Evolutionary conservation across 2,329 filamentous ascomycete species (phyloP).

Genomic region (Penicillium nordicum): DNA sequence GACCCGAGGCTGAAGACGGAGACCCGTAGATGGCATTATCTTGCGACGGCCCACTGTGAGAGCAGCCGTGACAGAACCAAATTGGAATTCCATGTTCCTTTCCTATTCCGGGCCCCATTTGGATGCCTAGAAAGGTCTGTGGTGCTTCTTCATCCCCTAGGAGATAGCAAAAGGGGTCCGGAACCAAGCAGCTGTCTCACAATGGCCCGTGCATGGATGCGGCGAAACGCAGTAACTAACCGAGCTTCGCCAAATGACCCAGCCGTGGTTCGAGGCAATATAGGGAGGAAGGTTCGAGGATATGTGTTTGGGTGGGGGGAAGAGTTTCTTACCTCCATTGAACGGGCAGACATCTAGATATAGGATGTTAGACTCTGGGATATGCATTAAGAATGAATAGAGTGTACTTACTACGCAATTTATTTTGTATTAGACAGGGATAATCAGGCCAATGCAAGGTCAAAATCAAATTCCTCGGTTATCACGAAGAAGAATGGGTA

Average conservation of each 20-base stretch:
- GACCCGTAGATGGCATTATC: not conserved
- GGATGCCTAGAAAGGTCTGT: slow-evolving; percentile 3
- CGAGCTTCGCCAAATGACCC: slow-evolving; percentile 4
- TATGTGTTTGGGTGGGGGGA: not conserved
- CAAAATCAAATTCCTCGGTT: not conserved
- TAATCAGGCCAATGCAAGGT: not conserved
- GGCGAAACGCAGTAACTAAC: slow-evolving; percentile 7
- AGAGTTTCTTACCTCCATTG: slow-evolving; percentile 12
- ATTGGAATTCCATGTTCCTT: not conserved
- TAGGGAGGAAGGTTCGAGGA: not conserved
- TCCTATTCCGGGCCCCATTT: not conserved
- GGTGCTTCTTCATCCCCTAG: slow-evolving; percentile 2
- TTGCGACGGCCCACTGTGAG: not conserved
- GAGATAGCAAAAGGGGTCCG: slow-evolving; percentile 1
- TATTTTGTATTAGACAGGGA: not conserved
- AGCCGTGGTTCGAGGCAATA: not conserved
- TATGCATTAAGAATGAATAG: too few species aligned
- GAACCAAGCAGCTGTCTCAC: slow-evolving; percentile 19
- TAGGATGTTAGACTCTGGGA: not conserved
- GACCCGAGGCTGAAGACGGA: not conserved
- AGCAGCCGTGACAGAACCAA: not conserved
- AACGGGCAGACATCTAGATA: slow-evolving; percentile 1
- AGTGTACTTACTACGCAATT: slow-evolving; percentile 1
- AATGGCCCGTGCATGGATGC: slow-evolving; percentile 13
- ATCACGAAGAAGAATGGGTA: not conserved